phyloP scores from a whole-genome alignment of 176 grass and related monocot species.

The Oropetium thomaeum region DNA sequence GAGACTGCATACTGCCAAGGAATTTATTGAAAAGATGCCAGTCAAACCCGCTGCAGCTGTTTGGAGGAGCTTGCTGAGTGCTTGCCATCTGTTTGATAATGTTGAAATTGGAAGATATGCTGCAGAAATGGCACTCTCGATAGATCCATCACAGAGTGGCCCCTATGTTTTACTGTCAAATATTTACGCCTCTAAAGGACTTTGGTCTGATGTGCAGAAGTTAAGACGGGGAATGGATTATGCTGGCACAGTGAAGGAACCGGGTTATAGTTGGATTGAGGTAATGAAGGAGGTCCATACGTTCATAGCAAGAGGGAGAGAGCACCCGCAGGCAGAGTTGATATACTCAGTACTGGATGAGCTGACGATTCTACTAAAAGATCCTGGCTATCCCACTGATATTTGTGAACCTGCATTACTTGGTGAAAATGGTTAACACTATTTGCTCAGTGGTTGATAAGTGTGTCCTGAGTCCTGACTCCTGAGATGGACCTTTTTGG shows the following conservation, averaged over 20 bases:
- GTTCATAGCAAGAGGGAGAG: conserved; percentile 44
- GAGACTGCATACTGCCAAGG: conserved; percentile 55
- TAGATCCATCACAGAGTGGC: conserved; percentile 56
- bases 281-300: conserved; percentile 57
- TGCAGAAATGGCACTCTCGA: conserved; percentile 56
- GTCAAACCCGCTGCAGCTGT: conserved; percentile 54
- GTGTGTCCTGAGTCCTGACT: neutral
- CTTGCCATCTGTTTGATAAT: conserved; percentile 62
- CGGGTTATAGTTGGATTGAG: conserved; percentile 68
- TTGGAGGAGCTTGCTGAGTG: conserved; percentile 76
- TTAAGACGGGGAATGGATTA: conserved; percentile 54
- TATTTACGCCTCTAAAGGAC: conserved; percentile 77
- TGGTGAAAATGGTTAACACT: conserved; percentile 36
- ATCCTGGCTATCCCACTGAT: conserved; percentile 31
- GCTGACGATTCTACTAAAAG: conserved; percentile 35
- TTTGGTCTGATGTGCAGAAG: conserved; percentile 68
- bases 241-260: conserved; percentile 47
- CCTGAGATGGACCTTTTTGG: neutral
- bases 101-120: conserved; percentile 67
- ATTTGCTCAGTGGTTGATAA: neutral
- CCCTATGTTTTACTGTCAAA: conserved; percentile 69
- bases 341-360: conserved; percentile 54
- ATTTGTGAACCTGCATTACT: conserved; percentile 32
- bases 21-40: conserved; percentile 71
- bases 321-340: conserved; percentile 40